phyloP scores from a whole-genome alignment of 1,139 yeast genomes.

The Protomyces gravidus region DNA sequence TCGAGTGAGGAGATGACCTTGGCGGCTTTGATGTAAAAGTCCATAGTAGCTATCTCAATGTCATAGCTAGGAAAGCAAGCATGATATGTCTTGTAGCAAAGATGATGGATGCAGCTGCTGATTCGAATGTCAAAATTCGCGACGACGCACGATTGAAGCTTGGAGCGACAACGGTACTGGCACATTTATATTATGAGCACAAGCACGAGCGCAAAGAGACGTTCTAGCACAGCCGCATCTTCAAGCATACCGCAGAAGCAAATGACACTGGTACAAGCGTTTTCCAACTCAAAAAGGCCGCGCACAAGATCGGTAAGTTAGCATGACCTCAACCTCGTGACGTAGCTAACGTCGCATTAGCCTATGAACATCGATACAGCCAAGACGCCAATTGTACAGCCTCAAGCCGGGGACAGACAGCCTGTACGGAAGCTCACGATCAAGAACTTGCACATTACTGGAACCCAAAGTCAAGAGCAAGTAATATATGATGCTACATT shows the following conservation, averaged over 20 bases:
- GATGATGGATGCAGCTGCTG: too few species aligned
- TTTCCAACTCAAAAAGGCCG: conserved; percentile 14
- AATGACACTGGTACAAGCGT: conserved; percentile 13
- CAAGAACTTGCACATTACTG: conserved; percentile 22
- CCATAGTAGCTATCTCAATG: too few species aligned
- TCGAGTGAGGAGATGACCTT: conserved; percentile 25
- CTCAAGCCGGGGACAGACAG: conserved; percentile 4
- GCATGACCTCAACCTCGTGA: background rate
- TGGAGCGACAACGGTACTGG: too few species aligned
- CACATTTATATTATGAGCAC: too few species aligned
- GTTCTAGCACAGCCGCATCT: conserved; percentile 2
- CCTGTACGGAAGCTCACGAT: conserved; percentile 9
- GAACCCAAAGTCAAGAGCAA: conserved; percentile 3
- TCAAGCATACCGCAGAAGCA: conserved; percentile 17
- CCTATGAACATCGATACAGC: conserved; percentile 21
- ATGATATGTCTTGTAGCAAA: too few species aligned
- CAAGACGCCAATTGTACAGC: conserved; percentile 12
- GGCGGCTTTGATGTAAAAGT: conserved; percentile 30
- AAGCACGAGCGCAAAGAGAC: background rate
- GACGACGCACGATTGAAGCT: too few species aligned
- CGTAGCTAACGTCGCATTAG: background rate
- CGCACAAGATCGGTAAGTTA: background rate
- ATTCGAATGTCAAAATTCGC: too few species aligned
- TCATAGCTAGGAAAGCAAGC: too few species aligned
- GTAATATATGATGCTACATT: conserved; percentile 35